Evolutionary conservation across 1,139 yeast genomes (phyloP).

Genomic region (Suhomyces ambrosiae): DNA sequence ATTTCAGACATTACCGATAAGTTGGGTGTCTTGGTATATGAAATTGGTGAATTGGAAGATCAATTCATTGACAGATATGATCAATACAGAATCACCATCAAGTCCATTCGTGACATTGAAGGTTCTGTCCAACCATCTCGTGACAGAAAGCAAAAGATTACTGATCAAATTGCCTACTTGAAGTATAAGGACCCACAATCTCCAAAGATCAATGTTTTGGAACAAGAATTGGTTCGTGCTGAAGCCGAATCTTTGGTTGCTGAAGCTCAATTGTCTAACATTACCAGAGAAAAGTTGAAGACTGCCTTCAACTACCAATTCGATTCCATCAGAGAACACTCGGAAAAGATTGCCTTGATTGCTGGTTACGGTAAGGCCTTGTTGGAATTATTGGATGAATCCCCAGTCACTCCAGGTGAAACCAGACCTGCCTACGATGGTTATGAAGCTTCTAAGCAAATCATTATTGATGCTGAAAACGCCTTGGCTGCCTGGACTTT

Average conservation of each 20-base stretch:
- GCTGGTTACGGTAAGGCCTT: constrained; percentile 90
- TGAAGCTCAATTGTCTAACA: constrained; percentile 85
- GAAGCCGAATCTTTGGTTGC: constrained; percentile 91
- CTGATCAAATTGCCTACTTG: constrained; percentile 80
- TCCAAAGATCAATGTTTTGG: constrained; percentile 77
- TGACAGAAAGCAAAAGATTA: constrained; percentile 82
- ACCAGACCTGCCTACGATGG: constrained; percentile 88
- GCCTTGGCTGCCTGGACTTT: constrained; percentile 84
- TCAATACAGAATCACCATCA: constrained; percentile 80
- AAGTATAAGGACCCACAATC: constrained; percentile 85
- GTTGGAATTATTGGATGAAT: constrained; percentile 77
- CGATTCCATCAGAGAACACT: constrained; percentile 78
- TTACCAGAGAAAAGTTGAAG: constrained; percentile 84
- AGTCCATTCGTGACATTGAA: constrained; percentile 81
- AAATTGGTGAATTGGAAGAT: constrained; percentile 85
- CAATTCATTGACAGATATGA: constrained; percentile 86
- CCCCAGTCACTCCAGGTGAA: constrained; percentile 90
- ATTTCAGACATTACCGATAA: constrained; percentile 85
- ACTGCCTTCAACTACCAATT: constrained; percentile 84
- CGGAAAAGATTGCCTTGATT: constrained; percentile 82
- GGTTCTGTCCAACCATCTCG: constrained; percentile 86
- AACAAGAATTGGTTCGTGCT: constrained; percentile 87
- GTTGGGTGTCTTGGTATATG: constrained; percentile 78
- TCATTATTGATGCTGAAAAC: constrained; percentile 81
- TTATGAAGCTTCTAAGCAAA: constrained; percentile 84